Evolutionary conservation across 2,329 filamentous ascomycete genomes (phyloP).

Genomic region (Purpureocillium lavendulum): DNA sequence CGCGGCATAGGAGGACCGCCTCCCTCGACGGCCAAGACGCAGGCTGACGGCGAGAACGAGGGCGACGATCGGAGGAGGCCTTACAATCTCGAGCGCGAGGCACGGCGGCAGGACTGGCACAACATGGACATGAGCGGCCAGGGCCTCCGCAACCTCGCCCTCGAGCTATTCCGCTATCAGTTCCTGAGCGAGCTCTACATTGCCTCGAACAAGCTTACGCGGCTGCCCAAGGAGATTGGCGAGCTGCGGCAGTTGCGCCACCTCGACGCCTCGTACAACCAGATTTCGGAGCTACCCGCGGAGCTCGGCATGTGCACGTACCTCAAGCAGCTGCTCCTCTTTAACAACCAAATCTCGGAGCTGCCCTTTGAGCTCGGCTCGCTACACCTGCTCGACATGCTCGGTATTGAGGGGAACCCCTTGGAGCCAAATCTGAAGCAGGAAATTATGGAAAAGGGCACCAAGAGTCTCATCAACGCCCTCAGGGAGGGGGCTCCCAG

Average conservation of each 20-base stretch:
- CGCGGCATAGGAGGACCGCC: conserved; percentile 53
- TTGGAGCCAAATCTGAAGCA: conserved; percentile 68
- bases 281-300: conserved; percentile 70
- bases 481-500: conserved; percentile 79
- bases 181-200: conserved; percentile 92
- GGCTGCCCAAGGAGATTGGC: conserved; percentile 74
- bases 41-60: conserved; percentile 44
- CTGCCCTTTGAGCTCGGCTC: conserved; percentile 84
- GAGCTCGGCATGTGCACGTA: conserved; percentile 97
- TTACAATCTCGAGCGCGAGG: conserved; percentile 57
- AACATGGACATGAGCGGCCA: conserved; percentile 95
- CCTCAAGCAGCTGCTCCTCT: conserved; percentile 74
- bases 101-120: conserved; percentile 77
- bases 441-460: conserved; percentile 80
- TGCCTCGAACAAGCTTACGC: conserved; percentile 81
- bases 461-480: conserved; percentile 72
- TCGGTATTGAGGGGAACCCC: conserved; percentile 90
- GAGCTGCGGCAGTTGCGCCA: conserved; percentile 72
- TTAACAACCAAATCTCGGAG: conserved; percentile 79
- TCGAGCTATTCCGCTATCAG: conserved; percentile 74
- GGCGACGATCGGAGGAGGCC: conserved; percentile 49
- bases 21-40: conserved; percentile 37
- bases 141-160: conserved; percentile 74
- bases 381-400: conserved; percentile 76
- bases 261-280: conserved; percentile 84